phyloP scores from a whole-genome alignment of 2,329 filamentous ascomycete genomes.

The Neonectria ditissima region DNA sequence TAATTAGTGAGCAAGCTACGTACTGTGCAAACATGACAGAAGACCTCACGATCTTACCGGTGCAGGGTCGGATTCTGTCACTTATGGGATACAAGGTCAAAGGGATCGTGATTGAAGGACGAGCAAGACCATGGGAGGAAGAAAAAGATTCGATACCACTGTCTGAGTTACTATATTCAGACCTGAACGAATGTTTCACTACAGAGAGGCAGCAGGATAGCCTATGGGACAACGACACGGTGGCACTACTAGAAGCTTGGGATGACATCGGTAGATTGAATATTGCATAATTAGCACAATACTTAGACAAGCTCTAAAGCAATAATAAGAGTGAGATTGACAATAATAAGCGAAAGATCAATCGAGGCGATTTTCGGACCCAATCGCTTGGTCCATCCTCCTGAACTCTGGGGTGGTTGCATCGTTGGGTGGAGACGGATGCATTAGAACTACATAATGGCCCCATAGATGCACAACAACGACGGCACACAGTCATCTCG shows the following conservation, averaged over 20 bases:
- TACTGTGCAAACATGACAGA: too few species aligned
- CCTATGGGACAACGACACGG: neutral
- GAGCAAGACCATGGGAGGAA: neutral
- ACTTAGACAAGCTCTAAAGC: neutral
- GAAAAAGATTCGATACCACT: neutral
- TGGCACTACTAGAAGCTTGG: conserved; percentile 3
- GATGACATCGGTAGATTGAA: conserved; percentile 3
- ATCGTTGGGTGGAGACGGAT: neutral
- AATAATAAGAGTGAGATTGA: neutral
- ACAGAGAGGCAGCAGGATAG: neutral
- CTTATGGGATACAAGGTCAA: neutral
- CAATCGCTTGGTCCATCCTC: neutral
- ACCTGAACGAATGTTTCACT: neutral
- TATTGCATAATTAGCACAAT: conserved; percentile 1
- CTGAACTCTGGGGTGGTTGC: too few species aligned
- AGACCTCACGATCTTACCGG: too few species aligned
- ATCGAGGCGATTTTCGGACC: too few species aligned
- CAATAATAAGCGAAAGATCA: neutral
- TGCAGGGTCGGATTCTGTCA: neutral
- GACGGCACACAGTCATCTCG: too few species aligned
- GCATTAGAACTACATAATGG: neutral
- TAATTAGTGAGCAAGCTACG: too few species aligned
- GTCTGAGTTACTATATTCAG: neutral
- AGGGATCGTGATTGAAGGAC: neutral
- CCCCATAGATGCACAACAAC: neutral